Conservation (phyloP, 2,329 filamentous ascomycete genomes). For the Lojkania enalia region DNA sequence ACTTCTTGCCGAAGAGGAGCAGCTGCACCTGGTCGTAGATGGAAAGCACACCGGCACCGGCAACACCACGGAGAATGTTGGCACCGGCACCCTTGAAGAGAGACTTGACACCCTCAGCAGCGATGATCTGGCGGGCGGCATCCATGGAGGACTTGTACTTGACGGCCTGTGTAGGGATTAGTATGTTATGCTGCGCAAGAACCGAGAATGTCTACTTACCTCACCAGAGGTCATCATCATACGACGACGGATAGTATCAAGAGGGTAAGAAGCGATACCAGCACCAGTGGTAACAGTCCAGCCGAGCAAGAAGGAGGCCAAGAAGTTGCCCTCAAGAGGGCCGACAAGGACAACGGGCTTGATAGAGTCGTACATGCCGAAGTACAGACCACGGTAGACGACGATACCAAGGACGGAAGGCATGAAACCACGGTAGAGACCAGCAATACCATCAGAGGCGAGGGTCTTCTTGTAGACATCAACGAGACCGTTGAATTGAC, state of each 20-base stretch:
- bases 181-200: slow-evolving; percentile 6
- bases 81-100: slow-evolving; percentile 99
- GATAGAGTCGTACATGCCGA: slow-evolving; percentile 99
- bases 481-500: slow-evolving; percentile 99
- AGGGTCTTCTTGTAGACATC: slow-evolving; percentile 99
- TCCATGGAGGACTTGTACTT: slow-evolving; percentile 99
- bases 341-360: slow-evolving; percentile 97
- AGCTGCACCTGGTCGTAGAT: slow-evolving; percentile 99
- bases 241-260: slow-evolving; percentile 99
- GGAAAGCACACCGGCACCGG: slow-evolving; percentile 99
- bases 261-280: slow-evolving; percentile 99
- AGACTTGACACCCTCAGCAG: slow-evolving; percentile 96
- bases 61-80: slow-evolving; percentile 99
- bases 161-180: slow-evolving; percentile 72
- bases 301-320: slow-evolving; percentile 97
- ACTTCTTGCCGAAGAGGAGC: slow-evolving; percentile 99
- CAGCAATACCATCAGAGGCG: slow-evolving; percentile 95
- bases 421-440: slow-evolving; percentile 99
- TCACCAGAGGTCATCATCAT: slow-evolving; percentile 99
- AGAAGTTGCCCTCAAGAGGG: slow-evolving; percentile 94
- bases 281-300: slow-evolving; percentile 99
- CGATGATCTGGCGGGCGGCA: slow-evolving; percentile 89
- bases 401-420: slow-evolving; percentile 98
- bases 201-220: slow-evolving; percentile 48
- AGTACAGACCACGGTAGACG: slow-evolving; percentile 99